Evolutionary conservation across 2,329 filamentous ascomycete species (phyloP), one percentile per base, ranked within the genome.

Genomic region (Aureobasidium sp.): DNA sequence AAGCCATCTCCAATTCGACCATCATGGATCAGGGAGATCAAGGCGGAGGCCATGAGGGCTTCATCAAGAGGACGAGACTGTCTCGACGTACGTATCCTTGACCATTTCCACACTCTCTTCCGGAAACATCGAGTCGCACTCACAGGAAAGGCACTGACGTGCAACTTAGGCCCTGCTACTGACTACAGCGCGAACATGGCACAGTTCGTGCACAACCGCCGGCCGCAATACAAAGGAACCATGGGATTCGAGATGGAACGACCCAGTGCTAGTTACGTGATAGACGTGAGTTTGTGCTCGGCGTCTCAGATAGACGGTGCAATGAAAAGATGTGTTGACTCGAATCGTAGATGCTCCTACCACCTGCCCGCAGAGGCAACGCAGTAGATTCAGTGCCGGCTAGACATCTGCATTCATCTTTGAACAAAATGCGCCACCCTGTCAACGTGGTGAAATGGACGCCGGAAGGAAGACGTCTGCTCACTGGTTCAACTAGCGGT

Each of bases 381-480:
- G 85, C 92, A 21, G 90, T 87, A 61, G 91, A 96, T 72, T 88
- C 90, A 1, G 88, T 99, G 47, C 93, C 94, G 13, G 89, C 90
- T n/a, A 93, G 94, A 68, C 92, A 96, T 71, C 82, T 99, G 42
- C 94, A 99, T 72, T 95, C 94, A n/a, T 97, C 94, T 0, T 83
- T 97, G 7, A 97, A 97, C 77, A 99, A 99, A 71, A 92, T 95
- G 69, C 95, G 96, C 70, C 94, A 97, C 67, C 94, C 94, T 1
- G 89, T 99, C 70, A 97, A 96, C 65, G 90, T 97, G 9, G 93
- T 99, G 42, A 84, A 90, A 73, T 99, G 94, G 94, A 99, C 95
- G 17, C 94, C 94, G 7, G 94, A 99, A 74, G 94, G 94, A 29
- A 86, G 94, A 63, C 82, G 94, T 66, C 78, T 99, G 60, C 81